Percentiles rank a stretch among this genome's conserved stretches.
phyloP scores from a whole-genome alignment of 176 grass and related monocot species.

The Tillandsia leiboldiana region DNA sequence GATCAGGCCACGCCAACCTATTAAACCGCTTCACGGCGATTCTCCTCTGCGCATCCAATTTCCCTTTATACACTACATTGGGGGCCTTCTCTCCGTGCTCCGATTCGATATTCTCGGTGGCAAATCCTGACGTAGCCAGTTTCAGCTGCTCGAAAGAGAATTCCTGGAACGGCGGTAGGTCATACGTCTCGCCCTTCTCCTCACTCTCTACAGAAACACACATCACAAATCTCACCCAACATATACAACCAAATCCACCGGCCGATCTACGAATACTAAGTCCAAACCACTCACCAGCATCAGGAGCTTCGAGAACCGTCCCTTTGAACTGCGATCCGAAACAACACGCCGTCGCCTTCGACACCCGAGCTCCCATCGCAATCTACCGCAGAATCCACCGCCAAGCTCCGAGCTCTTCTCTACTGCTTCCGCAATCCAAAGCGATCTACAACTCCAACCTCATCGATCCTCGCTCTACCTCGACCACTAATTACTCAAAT shows the following conservation, averaged over 20 bases:
- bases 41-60: conserved; percentile 69
- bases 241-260: too few relatives aligned
- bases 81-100: conserved; percentile 98
- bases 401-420: conserved; percentile 19
- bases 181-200: conserved; percentile 59
- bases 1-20: conserved; percentile 81
- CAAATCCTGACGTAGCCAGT: conserved; percentile 78
- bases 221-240: neutral
- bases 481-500: conserved; percentile 5
- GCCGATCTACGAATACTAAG: neutral
- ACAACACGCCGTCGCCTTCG: conserved; percentile 49
- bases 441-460: neutral
- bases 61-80: conserved; percentile 96
- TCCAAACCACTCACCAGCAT: conserved; percentile 30
- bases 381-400: neutral
- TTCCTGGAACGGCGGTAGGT: conserved; percentile 78
- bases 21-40: conserved; percentile 94
- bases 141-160: conserved; percentile 84
- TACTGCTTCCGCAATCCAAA: conserved; percentile 3
- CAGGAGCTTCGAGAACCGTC: conserved; percentile 29
- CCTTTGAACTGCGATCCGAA: conserved; percentile 47
- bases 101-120: conserved; percentile 78
- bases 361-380: conserved; percentile 64
- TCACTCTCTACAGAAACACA: conserved; percentile 31
- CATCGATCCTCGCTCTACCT: neutral